Evolutionary conservation across 1,284 basidiomycete genomes (phyloP), one percentile per base, ranked within the genome.

Genomic region (Trametes pubescens): DNA sequence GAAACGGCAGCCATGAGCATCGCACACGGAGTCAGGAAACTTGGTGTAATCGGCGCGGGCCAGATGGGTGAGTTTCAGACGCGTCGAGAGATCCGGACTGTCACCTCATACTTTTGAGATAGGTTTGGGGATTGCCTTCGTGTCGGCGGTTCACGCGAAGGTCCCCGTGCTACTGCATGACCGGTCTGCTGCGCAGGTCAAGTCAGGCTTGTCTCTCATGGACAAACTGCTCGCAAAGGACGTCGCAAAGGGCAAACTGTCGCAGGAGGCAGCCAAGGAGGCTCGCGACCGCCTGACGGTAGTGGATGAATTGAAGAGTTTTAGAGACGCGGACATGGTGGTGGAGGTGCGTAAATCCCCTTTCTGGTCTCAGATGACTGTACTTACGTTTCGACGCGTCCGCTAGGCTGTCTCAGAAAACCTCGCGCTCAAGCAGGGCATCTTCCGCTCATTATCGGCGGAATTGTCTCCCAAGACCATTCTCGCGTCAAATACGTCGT

Each of bases 401-500:
- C 29, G 8, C 29, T 71, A 95, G 92, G 97, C 96, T 0, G 95
- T 94, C 0, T 94, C 95, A 5, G 96, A 99, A 78, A 89, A 91
- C 58, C 80, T 98, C 14, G 74, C 85, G 2, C 77, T 98, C 53
- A 99, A 99, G 79, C 84, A 90, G 68, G 80, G 81, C 13, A 88
- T 99, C 66, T 98, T 99, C 78, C 78, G 82, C 7, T 80, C 83
- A 4, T 84, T 99, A 18, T 87, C 91, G 21, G 82, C 83, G 49
- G 85, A 89, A 65, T 77, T 96, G 56, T 84, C 87, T 18, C 87
- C 90, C 0, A 82, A 86, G 35, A 87, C 94, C 3, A 95, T 99
- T 59, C 82, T 99, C 29, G 96, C 96, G 0, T 89, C 90, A 56
- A 99, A 99, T 75, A 99, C 96, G 2, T 96, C 93, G 59, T 96